Conservation (phyloP, 495 filamentous ascomycete genomes). For the Aspergillus leporis region DNA sequence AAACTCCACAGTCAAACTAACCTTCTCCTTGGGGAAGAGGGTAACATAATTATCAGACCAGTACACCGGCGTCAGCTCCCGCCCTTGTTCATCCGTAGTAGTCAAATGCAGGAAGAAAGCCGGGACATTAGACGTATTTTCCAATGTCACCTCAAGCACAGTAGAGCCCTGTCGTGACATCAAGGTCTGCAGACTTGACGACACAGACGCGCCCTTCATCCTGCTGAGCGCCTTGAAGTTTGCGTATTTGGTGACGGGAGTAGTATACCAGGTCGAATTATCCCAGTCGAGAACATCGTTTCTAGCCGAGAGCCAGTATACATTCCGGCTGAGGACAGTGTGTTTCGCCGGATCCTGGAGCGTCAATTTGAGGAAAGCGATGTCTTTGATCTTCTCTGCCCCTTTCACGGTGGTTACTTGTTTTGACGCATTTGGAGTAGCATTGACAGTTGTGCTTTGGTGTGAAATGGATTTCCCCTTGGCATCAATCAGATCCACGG, state of each 20-base stretch:
- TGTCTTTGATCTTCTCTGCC: conserved; percentile 37
- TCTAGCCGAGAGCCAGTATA: conserved; percentile 59
- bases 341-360: conserved; percentile 30
- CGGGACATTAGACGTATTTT: conserved; percentile 53
- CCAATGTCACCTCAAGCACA: conserved; percentile 36
- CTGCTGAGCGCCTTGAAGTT: conserved; percentile 51
- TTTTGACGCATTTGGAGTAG: conserved; percentile 30
- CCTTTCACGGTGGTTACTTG: conserved; percentile 24
- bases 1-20: conserved; percentile 31
- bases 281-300: conserved; percentile 56
- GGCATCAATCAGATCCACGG: conserved; percentile 48
- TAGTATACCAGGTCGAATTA: conserved; percentile 58
- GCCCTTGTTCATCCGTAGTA: conserved; percentile 38
- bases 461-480: conserved; percentile 43
- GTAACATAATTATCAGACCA: conserved; percentile 68
- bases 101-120: conserved; percentile 59
- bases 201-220: conserved; percentile 39
- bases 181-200: conserved; percentile 16
- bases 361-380: conserved; percentile 53
- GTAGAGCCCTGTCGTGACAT: conserved; percentile 1
- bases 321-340: conserved; percentile 52
- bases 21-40: conserved; percentile 56
- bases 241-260: conserved; percentile 54
- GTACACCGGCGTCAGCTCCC: conserved; percentile 51
- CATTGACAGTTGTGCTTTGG: conserved; percentile 19